Conservation (phyloP, 1,284 basidiomycete species). For the Fomitopsis pinicola region DNA sequence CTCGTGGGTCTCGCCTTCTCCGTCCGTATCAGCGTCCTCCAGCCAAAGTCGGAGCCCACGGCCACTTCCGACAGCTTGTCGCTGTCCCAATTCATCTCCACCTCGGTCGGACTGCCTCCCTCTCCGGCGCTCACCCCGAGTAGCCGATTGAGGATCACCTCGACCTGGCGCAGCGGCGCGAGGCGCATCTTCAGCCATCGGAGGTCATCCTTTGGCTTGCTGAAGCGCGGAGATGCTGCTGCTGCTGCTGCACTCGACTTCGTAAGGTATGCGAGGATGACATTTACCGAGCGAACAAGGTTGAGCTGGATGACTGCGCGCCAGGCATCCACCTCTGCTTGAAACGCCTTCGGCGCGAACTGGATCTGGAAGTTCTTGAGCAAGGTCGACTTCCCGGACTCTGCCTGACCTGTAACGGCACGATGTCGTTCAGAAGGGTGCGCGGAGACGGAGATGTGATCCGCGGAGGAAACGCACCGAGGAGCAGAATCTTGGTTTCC, state of each 20-base stretch:
- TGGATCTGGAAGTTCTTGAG: constrained; percentile 62
- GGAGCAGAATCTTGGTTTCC: constrained; percentile 44
- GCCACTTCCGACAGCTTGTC: constrained; percentile 32
- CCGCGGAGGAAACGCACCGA: constrained; percentile 35
- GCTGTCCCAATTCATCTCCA: constrained; percentile 4
- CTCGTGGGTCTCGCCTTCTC: constrained; percentile 1
- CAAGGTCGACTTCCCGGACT: constrained; percentile 64
- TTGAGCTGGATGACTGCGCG: constrained; percentile 61
- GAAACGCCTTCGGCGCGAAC: constrained; percentile 56
- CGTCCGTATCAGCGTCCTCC: constrained; percentile 34
- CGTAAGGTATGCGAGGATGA: constrained; percentile 44
- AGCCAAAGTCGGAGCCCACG: constrained; percentile 43
- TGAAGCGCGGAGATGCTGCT: constrained; percentile 7
- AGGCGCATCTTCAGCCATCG: constrained; percentile 47
- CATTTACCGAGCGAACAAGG: constrained; percentile 55
- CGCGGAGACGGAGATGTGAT: neutral
- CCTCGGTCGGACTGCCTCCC: neutral
- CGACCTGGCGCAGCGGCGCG: constrained; percentile 51
- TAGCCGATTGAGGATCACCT: constrained; percentile 38
- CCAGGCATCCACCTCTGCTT: constrained; percentile 53
- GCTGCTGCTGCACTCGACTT: neutral
- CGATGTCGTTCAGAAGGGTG: neutral
- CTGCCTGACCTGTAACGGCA: constrained; percentile 47
- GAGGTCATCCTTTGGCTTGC: constrained; percentile 24
- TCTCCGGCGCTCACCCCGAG: constrained; percentile 16